Evolutionary conservation across 73 alveolate genomes (phyloP).

Genomic region (Blepharisma japonicum): DNA sequence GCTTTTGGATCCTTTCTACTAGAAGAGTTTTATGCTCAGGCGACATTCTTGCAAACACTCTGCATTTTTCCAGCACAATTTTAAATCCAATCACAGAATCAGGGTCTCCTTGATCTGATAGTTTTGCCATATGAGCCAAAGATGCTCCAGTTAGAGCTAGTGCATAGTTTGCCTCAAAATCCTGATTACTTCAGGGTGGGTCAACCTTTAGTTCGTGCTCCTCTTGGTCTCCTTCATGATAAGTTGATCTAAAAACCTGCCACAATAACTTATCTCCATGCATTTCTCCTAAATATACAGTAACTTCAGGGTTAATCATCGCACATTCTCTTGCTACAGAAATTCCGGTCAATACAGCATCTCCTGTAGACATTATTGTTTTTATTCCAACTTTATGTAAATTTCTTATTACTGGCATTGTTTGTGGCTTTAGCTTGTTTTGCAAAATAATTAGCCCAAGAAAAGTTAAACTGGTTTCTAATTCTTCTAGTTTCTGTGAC

Average conservation of each 20-base stretch:
- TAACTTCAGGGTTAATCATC: conserved; percentile 42
- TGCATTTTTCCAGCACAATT: conserved; percentile 70
- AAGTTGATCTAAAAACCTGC: neutral
- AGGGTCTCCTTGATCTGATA: conserved; percentile 14
- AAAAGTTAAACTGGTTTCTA: conserved; percentile 84
- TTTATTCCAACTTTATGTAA: conserved; percentile 75
- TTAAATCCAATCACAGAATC: conserved; percentile 49
- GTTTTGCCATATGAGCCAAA: neutral
- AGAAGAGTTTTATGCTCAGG: conserved; percentile 95
- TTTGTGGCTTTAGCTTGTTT: conserved; percentile 83
- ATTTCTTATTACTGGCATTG: conserved; percentile 62
- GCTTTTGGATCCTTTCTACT: conserved; percentile 67
- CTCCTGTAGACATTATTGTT: conserved; percentile 75
- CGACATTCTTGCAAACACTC: conserved; percentile 96
- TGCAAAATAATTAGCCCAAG: conserved; percentile 87
- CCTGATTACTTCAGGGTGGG: neutral
- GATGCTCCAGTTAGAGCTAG: neutral
- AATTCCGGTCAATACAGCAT: conserved; percentile 48
- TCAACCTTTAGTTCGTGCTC: neutral
- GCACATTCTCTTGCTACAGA: conserved; percentile 47
- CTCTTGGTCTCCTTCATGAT: neutral
- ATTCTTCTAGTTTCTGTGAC: conserved; percentile 67
- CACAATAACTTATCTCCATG: conserved; percentile 35
- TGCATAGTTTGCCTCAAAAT: neutral
- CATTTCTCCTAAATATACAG: conserved; percentile 82